A percentile compares a stretch with the other conserved stretches of the same genome.
phyloP scores from a whole-genome alignment of 768 basidiomycete genomes.

The Podaxis carcinomalis region DNA sequence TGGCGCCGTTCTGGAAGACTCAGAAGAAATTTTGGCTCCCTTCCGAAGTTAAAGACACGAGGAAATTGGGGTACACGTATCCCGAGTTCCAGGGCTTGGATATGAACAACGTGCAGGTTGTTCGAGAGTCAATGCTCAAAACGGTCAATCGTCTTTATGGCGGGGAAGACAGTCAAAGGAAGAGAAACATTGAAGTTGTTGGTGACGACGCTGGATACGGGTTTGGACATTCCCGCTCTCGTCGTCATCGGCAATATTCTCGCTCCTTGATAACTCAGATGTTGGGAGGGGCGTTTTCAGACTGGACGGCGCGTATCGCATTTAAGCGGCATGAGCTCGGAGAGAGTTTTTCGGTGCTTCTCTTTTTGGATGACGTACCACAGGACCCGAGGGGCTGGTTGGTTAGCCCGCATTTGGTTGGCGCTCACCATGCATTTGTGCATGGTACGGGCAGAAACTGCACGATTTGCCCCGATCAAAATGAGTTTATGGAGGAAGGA shows the following conservation, averaged over 20 bases:
- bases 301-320: conserved; percentile 40
- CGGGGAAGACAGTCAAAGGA: too few relatives aligned
- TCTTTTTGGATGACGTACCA: conserved; percentile 44
- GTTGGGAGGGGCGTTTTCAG: conserved; percentile 17
- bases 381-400: conserved; percentile 34
- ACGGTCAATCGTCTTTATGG: conserved; percentile 29
- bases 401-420: conserved; percentile 31
- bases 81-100: conserved; percentile 38
- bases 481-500: conserved; percentile 27
- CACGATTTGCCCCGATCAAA: conserved; percentile 31
- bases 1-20: conserved; percentile 41
- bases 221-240: background rate
- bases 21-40: conserved; percentile 34
- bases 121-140: conserved; percentile 21
- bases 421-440: conserved; percentile 41
- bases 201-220: background rate
- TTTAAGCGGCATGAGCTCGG: conserved; percentile 40
- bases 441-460: conserved; percentile 26
- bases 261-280: background rate
- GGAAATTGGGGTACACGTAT: conserved; percentile 35
- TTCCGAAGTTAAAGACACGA: conserved; percentile 17
- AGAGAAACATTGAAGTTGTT: background rate
- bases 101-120: conserved; percentile 17
- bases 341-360: conserved; percentile 36
- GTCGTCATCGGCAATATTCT: background rate